phyloP scores from a whole-genome alignment of 202 grass and related monocot genomes.

The Musa balbisiana region DNA sequence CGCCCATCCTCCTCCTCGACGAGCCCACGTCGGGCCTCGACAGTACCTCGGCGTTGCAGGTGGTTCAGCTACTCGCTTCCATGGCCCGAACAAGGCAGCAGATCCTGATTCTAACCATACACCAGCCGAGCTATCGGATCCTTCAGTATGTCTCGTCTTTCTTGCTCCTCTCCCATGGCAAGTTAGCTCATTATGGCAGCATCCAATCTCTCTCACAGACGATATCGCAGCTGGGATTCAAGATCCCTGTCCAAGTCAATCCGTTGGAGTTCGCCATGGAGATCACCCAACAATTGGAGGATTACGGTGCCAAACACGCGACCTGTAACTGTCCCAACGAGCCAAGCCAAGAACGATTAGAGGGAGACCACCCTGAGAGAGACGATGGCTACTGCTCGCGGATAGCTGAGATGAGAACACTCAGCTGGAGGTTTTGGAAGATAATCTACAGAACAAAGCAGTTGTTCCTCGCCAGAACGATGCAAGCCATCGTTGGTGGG shows the following conservation, averaged over 20 bases:
- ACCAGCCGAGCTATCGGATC: constrained; percentile 92
- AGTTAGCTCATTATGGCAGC: constrained; percentile 53
- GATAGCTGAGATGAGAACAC: constrained; percentile 36
- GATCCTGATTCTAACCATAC: constrained; percentile 75
- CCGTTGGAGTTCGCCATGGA: constrained; percentile 83
- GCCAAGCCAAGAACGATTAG: constrained; percentile 4
- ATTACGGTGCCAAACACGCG: constrained; percentile 18
- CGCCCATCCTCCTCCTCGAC: constrained; percentile 76
- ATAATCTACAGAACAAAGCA: constrained; percentile 73
- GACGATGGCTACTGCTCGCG: constrained; percentile 40
- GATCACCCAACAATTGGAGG: constrained; percentile 40
- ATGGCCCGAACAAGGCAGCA: constrained; percentile 56
- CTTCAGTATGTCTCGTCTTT: constrained; percentile 58
- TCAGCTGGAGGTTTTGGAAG: constrained; percentile 62
- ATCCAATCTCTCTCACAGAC: constrained; percentile 43
- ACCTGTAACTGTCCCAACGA: not conserved
- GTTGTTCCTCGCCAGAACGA: constrained; percentile 61
- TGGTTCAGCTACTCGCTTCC: constrained; percentile 50
- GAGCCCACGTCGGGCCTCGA: constrained; percentile 86
- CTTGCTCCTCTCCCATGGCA: constrained; percentile 60
- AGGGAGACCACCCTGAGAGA: not conserved
- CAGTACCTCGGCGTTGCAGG: constrained; percentile 65
- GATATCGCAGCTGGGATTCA: constrained; percentile 43
- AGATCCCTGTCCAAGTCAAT: constrained; percentile 51
- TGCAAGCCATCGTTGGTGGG: constrained; percentile 65